Conservation (phyloP, 164 flowering plant genomes). For the Nymphaea colorata region DNA sequence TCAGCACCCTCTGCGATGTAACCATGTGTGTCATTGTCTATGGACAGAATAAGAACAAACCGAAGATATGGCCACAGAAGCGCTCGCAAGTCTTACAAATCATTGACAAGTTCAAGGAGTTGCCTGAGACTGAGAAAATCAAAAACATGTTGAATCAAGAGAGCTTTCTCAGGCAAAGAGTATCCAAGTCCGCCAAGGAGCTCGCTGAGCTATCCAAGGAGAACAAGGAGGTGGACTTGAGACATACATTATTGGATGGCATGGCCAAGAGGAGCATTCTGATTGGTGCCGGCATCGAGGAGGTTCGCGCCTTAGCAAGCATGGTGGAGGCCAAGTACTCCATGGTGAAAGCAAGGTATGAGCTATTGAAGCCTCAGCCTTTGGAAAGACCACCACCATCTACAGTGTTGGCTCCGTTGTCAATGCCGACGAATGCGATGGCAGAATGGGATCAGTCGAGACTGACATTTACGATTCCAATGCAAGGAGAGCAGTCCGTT, state of each 20-base stretch:
- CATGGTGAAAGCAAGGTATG: background rate
- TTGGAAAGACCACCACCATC: no score
- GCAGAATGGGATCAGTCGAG: no score
- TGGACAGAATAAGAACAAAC: constrained; percentile 28
- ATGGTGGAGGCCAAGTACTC: background rate
- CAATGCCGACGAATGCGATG: no score
- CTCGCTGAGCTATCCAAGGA: constrained; percentile 34
- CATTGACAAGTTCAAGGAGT: constrained; percentile 25
- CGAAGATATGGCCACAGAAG: constrained; percentile 48
- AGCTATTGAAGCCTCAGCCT: background rate
- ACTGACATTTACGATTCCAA: no score
- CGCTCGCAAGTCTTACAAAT: constrained; percentile 21
- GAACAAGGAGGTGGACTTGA: constrained; percentile 32
- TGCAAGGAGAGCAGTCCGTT: no score
- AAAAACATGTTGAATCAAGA: constrained; percentile 73
- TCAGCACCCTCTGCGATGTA: constrained; percentile 52
- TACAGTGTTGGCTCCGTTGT: no score
- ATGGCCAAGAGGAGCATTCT: background rate
- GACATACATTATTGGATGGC: background rate
- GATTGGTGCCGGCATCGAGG: background rate
- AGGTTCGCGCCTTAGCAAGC: background rate
- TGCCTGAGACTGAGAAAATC: constrained; percentile 60
- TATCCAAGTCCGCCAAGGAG: constrained; percentile 34
- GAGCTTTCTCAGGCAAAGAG: constrained; percentile 33
- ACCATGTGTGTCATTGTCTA: constrained; percentile 43